phyloP scores from a whole-genome alignment of 345 rosid species.

The Eucalyptus decipiens region DNA sequence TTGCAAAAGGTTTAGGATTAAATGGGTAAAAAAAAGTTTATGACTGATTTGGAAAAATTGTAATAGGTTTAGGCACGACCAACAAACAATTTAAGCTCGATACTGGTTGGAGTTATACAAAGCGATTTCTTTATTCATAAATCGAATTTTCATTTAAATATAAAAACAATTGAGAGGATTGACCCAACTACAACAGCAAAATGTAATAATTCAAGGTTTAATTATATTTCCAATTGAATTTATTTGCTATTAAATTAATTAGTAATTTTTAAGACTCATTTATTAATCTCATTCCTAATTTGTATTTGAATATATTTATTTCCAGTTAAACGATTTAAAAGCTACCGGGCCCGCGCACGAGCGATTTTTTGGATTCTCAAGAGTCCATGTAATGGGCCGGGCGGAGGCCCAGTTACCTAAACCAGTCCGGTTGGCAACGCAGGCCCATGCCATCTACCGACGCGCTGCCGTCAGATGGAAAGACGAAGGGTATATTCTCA shows the following conservation, averaged over 20 bases:
- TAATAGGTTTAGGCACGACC: neutral
- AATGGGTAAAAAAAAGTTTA: too few relatives aligned
- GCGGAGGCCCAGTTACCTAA: neutral
- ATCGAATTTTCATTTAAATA: neutral
- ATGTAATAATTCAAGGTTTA: neutral
- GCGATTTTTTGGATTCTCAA: neutral
- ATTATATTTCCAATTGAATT: neutral
- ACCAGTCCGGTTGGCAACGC: neutral
- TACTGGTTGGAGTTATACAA: neutral
- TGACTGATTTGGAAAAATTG: rapidly evolving
- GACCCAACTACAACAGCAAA: neutral
- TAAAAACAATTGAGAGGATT: neutral
- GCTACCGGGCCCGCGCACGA: neutral
- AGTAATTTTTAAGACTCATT: neutral
- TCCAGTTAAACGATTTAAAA: neutral
- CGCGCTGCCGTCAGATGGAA: neutral
- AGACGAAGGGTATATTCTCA: neutral
- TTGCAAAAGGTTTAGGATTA: rapidly evolving
- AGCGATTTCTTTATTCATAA: neutral
- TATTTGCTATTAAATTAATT: neutral
- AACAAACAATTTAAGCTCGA: neutral
- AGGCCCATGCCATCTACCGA: neutral
- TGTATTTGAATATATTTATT: neutral
- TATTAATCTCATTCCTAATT: neutral
- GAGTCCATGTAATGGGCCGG: neutral